phyloP scores from a whole-genome alignment of 2,329 filamentous ascomycete species.

The Exophiala sideris region DNA sequence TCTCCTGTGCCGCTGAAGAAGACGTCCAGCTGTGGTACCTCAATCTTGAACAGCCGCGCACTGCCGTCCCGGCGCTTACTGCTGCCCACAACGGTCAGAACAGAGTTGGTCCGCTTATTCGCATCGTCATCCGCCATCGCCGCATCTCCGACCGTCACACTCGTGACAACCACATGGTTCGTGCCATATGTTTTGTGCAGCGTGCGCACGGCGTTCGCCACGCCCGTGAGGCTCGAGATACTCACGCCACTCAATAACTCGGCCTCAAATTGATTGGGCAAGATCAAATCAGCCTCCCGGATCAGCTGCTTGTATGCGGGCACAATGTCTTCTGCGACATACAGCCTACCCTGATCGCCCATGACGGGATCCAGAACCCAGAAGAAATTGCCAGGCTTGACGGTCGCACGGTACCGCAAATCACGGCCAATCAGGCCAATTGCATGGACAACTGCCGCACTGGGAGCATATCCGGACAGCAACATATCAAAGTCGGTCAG shows the following conservation, averaged over 20 bases:
- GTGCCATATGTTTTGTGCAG: constrained; percentile 68
- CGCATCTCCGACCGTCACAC: constrained; percentile 48
- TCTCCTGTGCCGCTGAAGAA: constrained; percentile 97
- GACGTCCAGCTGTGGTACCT: constrained; percentile 81
- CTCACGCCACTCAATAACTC: constrained; percentile 60
- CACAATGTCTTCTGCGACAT: constrained; percentile 87
- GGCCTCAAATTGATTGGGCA: constrained; percentile 96
- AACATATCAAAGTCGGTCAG: constrained; percentile 91
- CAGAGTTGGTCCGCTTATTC: neutral
- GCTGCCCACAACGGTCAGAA: constrained; percentile 24
- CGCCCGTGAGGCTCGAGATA: constrained; percentile 17
- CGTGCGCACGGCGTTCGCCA: constrained; percentile 24
- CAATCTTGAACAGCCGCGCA: constrained; percentile 82
- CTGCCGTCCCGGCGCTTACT: constrained; percentile 40
- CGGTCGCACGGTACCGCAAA: constrained; percentile 53
- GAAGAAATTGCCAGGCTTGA: constrained; percentile 25
- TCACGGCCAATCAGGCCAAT: constrained; percentile 82
- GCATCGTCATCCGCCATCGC: neutral
- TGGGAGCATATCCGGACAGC: constrained; percentile 91
- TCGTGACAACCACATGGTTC: constrained; percentile 91
- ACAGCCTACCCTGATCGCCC: constrained; percentile 90
- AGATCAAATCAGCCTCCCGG: constrained; percentile 78
- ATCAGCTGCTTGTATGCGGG: constrained; percentile 83
- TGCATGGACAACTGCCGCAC: constrained; percentile 75
- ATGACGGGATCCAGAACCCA: constrained; percentile 91